Evolutionary conservation across 1,284 basidiomycete genomes (phyloP).

Genomic region (Porodaedalea pini): DNA sequence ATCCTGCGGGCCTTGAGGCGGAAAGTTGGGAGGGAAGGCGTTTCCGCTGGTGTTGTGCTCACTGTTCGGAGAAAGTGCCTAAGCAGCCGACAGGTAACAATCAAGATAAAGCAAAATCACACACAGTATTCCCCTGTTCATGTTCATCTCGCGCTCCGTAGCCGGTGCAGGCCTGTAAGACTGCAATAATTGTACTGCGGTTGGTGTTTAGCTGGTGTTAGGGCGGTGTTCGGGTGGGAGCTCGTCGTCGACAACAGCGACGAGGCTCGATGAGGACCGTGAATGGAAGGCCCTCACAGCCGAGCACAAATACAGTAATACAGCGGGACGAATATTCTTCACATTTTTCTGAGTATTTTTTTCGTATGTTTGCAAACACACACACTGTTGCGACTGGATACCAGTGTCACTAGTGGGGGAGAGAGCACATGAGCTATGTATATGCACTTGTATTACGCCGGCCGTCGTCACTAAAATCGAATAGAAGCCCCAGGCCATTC

Average conservation of each 20-base stretch:
- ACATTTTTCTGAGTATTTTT: neutral
- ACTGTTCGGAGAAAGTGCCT: conserved; percentile 9
- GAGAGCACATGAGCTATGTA: neutral
- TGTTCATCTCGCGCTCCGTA: neutral
- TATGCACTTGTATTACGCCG: neutral
- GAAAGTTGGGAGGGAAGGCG: neutral
- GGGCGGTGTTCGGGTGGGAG: neutral
- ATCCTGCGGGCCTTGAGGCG: no score
- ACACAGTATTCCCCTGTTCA: conserved; percentile 12
- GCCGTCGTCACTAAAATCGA: neutral
- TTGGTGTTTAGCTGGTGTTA: neutral
- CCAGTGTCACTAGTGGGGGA: no score
- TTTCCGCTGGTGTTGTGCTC: neutral
- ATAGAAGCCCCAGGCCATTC: neutral
- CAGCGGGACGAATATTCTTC: neutral
- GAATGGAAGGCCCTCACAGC: neutral
- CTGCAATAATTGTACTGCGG: neutral
- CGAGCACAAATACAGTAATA: conserved; percentile 6
- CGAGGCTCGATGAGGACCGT: neutral
- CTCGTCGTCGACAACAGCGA: neutral
- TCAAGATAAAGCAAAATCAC: neutral
- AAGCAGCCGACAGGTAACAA: neutral
- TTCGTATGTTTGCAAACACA: no score
- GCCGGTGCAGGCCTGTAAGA: neutral
- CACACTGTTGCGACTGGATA: no score